A percentile compares a stretch with the other conserved stretches of the same genome.
Evolutionary conservation across 2,329 filamentous ascomycete genomes (phyloP).

Genomic region (Annulohypoxylon truncatum): DNA sequence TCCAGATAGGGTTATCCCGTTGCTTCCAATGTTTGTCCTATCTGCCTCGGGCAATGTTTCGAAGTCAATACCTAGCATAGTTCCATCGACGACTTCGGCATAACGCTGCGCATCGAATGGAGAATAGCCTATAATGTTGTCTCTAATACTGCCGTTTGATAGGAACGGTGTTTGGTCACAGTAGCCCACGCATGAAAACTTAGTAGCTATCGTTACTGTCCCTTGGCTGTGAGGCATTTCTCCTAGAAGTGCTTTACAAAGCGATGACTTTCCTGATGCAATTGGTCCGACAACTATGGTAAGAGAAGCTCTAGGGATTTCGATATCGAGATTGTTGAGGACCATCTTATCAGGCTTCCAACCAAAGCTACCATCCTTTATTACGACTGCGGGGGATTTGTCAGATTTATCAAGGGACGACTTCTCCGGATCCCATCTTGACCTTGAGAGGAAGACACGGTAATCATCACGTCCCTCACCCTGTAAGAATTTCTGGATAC

Average conservation of each 20-base stretch:
- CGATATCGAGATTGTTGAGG: conserved; percentile 52
- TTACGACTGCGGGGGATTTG: conserved; percentile 25
- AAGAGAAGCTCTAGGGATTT: conserved; percentile 48
- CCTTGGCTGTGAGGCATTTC: conserved; percentile 50
- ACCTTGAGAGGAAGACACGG: conserved; percentile 19
- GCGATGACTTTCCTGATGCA: conserved; percentile 58
- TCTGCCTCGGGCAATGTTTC: conserved; percentile 53
- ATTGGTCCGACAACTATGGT: conserved; percentile 58
- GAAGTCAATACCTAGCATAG: conserved; percentile 48
- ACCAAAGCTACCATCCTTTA: conserved; percentile 49
- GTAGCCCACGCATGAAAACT: conserved; percentile 50
- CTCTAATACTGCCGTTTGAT: conserved; percentile 50
- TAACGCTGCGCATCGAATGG: conserved; percentile 45
- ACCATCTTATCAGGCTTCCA: conserved; percentile 49
- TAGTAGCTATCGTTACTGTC: conserved; percentile 38
- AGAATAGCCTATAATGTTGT: conserved; percentile 49
- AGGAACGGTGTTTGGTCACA: conserved; percentile 55
- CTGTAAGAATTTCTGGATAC: conserved; percentile 54
- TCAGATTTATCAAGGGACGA: neutral
- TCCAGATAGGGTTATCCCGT: conserved; percentile 59
- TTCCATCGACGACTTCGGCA: conserved; percentile 45
- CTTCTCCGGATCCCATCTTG: conserved; percentile 5
- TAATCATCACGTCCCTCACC: conserved; percentile 46
- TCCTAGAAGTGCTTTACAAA: conserved; percentile 56
- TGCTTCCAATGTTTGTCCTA: conserved; percentile 57